These are phyloP conservation scores for Camellia granthamiana DNA, from an alignment of 148 eudicot species.

Conservation along the genomic window DNA sequence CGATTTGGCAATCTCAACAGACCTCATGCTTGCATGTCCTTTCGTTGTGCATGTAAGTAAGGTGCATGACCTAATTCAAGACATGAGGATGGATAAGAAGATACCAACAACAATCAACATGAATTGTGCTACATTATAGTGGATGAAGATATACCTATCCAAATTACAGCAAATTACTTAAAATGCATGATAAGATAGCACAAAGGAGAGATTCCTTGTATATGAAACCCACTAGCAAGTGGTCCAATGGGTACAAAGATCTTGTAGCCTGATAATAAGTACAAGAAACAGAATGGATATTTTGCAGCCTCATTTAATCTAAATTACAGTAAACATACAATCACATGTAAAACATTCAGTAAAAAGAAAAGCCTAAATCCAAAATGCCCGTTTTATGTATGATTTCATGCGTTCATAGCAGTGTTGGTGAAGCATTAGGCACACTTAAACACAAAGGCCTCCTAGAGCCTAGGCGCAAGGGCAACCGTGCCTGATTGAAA, in stretches of 20 bases:
- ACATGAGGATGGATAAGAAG: background rate
- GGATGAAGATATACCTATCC: background rate
- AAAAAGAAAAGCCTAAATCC: background rate
- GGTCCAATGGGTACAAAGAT: background rate
- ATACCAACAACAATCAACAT: background rate
- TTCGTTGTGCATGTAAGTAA: conserved; percentile 73
- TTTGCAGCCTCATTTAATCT: background rate
- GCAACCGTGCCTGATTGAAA: too few relatives aligned
- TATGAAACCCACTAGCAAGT: background rate
- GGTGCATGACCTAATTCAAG: conserved; percentile 56
- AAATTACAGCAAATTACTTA: background rate
- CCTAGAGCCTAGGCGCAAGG: too few relatives aligned
- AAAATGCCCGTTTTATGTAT: background rate
- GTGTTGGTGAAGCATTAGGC: too few relatives aligned
- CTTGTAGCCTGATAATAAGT: background rate
- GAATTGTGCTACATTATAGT: background rate
- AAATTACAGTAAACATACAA: background rate
- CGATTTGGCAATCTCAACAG: conserved; percentile 35
- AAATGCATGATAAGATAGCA: background rate
- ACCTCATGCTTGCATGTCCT: conserved; percentile 63
- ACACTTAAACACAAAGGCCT: too few relatives aligned
- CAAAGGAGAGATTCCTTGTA: background rate
- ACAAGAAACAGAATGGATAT: background rate
- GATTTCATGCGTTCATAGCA: too few relatives aligned
- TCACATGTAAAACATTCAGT: background rate